Evolutionary conservation across 2,329 filamentous ascomycete genomes (phyloP), one percentile per base, ranked within the genome.

Genomic region (Xylariales sp.): DNA sequence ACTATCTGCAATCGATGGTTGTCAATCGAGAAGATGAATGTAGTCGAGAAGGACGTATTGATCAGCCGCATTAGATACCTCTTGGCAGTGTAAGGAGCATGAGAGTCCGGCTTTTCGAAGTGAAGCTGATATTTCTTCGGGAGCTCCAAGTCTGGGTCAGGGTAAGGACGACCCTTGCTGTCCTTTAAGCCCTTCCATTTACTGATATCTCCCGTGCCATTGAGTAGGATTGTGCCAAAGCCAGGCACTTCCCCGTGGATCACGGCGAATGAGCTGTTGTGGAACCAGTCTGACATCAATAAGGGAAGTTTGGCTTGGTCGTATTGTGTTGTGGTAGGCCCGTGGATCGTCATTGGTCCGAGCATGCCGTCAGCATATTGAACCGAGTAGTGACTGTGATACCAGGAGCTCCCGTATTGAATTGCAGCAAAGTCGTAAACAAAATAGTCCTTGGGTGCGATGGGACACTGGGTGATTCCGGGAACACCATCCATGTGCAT

Each of bases 1-100:
- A 85, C 78, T 41, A 86, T 76, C 0, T 70, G 82, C 60, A 86
- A 64, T n/a, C 62, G 73, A 58, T 86, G 81, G 1, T 68, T 71
- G 62, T 68, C 76, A 53, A 73, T 83, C 53, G 65, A 82, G 52
- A 83, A 78, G 34, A 69, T 61, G 54, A 74, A 65, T 43, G 73
- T 58, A 22, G 62, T 68, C 52, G 78, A 64, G 38, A 69, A 60
- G 27, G 76, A 66, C 0, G 71, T 58, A 58, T 83, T 83, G 55
- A 82, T 70, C 40, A 83, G 63, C 1, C 80, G 71, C 11, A 83
- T 64, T 8, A 76, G 73, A 55, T 83, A 75, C 9, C 62, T 70
- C 58, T 76, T 79, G 42, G 73, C 72, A 9, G 65, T 51, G 35
- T 60, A 55, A 65, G 57, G 78, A 78, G 51, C 71, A 73, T 46